Conservation (phyloP, 176 grass and related monocot species). For the Oryza rufipogon region DNA sequence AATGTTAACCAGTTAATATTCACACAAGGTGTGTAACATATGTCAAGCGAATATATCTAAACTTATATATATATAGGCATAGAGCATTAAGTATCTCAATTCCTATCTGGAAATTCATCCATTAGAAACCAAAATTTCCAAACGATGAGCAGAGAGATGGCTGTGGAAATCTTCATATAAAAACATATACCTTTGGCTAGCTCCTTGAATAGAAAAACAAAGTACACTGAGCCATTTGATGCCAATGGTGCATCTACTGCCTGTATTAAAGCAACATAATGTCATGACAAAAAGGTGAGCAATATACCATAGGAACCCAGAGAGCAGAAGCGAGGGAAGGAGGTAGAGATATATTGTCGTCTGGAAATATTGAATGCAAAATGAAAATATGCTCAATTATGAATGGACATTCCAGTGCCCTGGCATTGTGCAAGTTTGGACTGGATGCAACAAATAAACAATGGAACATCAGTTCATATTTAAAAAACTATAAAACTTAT, state of each 20-base stretch:
- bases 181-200: constrained; percentile 62
- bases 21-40: constrained; percentile 39
- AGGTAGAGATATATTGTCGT: constrained; percentile 5
- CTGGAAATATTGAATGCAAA: not conserved
- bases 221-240: constrained; percentile 48
- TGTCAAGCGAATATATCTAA: constrained; percentile 33
- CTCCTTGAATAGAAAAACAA: constrained; percentile 62
- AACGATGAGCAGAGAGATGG: not conserved
- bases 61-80: not conserved
- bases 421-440: not conserved
- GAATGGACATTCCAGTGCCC: not conserved
- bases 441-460: not conserved
- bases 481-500: not conserved
- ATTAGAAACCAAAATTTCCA: not conserved
- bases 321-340: not conserved
- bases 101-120: not conserved
- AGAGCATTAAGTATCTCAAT: not conserved
- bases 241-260: constrained; percentile 66
- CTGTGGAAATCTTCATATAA: constrained; percentile 16
- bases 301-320: not conserved
- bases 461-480: not conserved
- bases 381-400: constrained; percentile 2
- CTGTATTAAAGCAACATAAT: constrained; percentile 53
- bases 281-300: constrained; percentile 26
- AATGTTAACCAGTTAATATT: constrained; percentile 15